These are phyloP conservation scores for Desmodesmus armatus DNA, from an alignment of 139 green algal species.

Conservation along the genomic window DNA sequence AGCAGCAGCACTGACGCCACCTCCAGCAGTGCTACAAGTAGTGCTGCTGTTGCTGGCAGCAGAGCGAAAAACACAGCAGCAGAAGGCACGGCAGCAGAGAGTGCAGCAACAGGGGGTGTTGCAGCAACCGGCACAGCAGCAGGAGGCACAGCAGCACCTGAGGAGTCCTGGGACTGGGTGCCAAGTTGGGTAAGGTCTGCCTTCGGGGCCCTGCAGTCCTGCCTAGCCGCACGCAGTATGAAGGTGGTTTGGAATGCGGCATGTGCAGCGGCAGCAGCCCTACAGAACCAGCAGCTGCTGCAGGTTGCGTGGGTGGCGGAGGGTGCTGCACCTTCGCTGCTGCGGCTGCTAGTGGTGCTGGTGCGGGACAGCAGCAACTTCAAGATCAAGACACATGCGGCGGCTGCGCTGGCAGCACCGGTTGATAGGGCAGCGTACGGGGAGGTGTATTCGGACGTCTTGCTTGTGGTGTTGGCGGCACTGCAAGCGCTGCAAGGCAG, in stretches of 20 bases:
- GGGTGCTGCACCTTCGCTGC: slow-evolving; percentile 37
- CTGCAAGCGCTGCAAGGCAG: slow-evolving; percentile 52
- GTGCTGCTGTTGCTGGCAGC: background rate
- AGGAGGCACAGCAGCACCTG: background rate
- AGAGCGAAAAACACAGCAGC: too few relatives aligned
- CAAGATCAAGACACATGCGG: slow-evolving; percentile 77
- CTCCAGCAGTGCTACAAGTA: background rate
- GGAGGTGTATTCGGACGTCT: slow-evolving; percentile 52
- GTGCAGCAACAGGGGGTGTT: background rate
- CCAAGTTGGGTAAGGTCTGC: slow-evolving; percentile 56
- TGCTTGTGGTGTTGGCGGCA: slow-evolving; percentile 57
- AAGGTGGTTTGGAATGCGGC: slow-evolving; percentile 81
- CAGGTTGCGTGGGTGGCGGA: background rate
- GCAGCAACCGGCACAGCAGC: background rate
- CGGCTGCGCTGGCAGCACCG: slow-evolving; percentile 64
- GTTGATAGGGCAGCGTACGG: slow-evolving; percentile 44
- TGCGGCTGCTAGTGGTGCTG: slow-evolving; percentile 69
- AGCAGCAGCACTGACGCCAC: background rate
- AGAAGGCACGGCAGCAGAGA: background rate
- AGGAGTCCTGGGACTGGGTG: background rate
- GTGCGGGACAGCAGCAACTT: slow-evolving; percentile 75
- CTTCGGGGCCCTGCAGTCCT: slow-evolving; percentile 55
- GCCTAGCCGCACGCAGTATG: slow-evolving; percentile 65
- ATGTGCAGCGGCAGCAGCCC: slow-evolving; percentile 52
- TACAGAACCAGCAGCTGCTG: slow-evolving; percentile 50